Percentiles rank a stretch among this genome's conserved stretches.
Evolutionary conservation across 2,329 filamentous ascomycete species (phyloP).

Genomic region (Stachybotrys echinatus): DNA sequence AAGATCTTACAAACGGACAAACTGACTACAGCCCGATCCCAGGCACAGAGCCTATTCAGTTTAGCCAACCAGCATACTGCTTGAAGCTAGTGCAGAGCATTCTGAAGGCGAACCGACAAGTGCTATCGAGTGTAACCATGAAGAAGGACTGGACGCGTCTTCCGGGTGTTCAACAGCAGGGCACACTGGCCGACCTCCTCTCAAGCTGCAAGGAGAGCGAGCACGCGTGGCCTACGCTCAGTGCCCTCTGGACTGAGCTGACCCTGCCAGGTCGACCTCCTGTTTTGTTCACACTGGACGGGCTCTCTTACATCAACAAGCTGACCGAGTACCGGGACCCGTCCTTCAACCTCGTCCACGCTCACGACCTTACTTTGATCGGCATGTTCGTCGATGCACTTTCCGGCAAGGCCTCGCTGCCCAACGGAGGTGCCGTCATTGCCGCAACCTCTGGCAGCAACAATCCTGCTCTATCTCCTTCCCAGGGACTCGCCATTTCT

Average conservation of each 20-base stretch:
- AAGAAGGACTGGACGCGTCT: slow-evolving; percentile 37
- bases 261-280: slow-evolving; percentile 43
- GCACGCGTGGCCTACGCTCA: slow-evolving; percentile 73
- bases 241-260: slow-evolving; percentile 78
- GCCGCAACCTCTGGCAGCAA: slow-evolving; percentile 72
- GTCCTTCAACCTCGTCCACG: slow-evolving; percentile 70
- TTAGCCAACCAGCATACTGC: slow-evolving; percentile 74
- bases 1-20: slow-evolving; percentile 74
- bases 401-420: slow-evolving; percentile 48
- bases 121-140: slow-evolving; percentile 52
- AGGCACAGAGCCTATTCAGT: slow-evolving; percentile 52
- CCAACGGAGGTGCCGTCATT: slow-evolving; percentile 75
- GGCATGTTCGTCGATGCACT: slow-evolving; percentile 71
- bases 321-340: slow-evolving; percentile 69
- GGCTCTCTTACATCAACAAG: slow-evolving; percentile 75
- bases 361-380: slow-evolving; percentile 76
- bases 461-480: slow-evolving; percentile 60
- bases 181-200: slow-evolving; percentile 63
- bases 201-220: slow-evolving; percentile 70
- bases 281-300: slow-evolving; percentile 73
- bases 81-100: slow-evolving; percentile 70
- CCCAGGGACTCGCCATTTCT: slow-evolving; percentile 63
- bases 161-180: slow-evolving; percentile 44
- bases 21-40: slow-evolving; percentile 74
- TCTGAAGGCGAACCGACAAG: slow-evolving; percentile 61